Conservation (phyloP, 257 asterid species). For the Primulina tabacum region DNA sequence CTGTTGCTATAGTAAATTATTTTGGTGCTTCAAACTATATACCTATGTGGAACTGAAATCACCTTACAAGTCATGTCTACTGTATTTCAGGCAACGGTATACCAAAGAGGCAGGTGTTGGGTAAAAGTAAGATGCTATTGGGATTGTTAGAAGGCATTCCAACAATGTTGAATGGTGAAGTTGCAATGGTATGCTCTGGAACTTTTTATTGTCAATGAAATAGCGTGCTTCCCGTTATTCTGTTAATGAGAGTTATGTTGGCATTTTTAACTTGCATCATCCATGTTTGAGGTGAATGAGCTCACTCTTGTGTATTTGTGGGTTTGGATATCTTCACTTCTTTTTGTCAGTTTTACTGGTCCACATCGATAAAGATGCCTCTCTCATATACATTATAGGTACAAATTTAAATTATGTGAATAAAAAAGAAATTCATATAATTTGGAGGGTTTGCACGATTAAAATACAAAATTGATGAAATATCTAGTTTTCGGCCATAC, state of each 20-base stretch:
- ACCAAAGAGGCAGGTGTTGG: conserved; percentile 78
- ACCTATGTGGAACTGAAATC: conserved; percentile 12
- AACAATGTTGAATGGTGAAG: conserved; percentile 84
- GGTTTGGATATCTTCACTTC: neutral
- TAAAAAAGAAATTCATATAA: neutral
- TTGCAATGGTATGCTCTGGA: conserved; percentile 64
- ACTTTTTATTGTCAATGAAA: conserved; percentile 8
- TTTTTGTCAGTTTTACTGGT: neutral
- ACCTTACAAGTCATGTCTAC: conserved; percentile 10
- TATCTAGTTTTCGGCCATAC: neutral
- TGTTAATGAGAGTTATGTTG: neutral
- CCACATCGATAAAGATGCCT: neutral
- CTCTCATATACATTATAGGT: neutral
- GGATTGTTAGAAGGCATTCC: conserved; percentile 93
- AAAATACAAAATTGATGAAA: neutral
- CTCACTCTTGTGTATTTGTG: conserved; percentile 9
- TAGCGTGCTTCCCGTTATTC: neutral
- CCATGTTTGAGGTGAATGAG: neutral
- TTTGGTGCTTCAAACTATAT: neutral
- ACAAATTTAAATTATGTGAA: neutral
- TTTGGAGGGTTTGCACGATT: neutral
- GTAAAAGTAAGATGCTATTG: conserved; percentile 83
- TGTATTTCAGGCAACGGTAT: conserved; percentile 59
- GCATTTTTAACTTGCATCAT: neutral
- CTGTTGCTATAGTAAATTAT: neutral